These are phyloP conservation scores for Aspergillus puulaauensis DNA, from an alignment of 2,329 filamentous ascomycete species.

Conservation along the genomic window DNA sequence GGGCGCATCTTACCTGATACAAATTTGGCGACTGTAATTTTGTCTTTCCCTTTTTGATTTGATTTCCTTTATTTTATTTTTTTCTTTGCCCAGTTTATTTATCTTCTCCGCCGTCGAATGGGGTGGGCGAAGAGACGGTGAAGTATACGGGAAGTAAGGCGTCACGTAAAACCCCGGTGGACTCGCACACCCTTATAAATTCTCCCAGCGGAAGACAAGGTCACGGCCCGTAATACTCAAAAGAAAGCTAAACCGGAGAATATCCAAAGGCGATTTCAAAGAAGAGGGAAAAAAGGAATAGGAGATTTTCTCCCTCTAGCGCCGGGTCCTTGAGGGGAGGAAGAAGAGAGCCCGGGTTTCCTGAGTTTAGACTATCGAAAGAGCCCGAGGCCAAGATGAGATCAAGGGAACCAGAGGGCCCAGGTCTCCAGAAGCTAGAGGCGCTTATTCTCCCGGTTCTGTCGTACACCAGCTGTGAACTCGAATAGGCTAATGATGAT, in stretches of 20 bases:
- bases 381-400: constrained; percentile 2
- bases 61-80: neutral
- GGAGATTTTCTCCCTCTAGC: constrained; percentile 10
- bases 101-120: constrained; percentile 2
- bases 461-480: neutral
- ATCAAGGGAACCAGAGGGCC: neutral
- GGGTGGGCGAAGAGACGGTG: constrained; percentile 21
- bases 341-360: neutral
- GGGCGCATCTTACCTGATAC: constrained; percentile 20
- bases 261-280: neutral
- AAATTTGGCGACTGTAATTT: constrained; percentile 7
- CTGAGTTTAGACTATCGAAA: neutral
- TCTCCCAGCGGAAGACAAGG: constrained; percentile 10
- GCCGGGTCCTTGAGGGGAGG: neutral
- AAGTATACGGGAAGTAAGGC: constrained; percentile 28
- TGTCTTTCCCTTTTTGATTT: constrained; percentile 8
- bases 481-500: neutral
- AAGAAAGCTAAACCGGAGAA: neutral
- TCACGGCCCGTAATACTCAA: neutral
- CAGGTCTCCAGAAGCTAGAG: neutral
- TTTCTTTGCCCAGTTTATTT: neutral
- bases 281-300: constrained; percentile 3
- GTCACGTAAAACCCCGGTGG: constrained; percentile 18
- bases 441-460: neutral
- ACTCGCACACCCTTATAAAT: constrained; percentile 12